Base-by-base conservation (phyloP, 225 moss, liverwort and hornwort species). In the Ulota crispa region DNA sequence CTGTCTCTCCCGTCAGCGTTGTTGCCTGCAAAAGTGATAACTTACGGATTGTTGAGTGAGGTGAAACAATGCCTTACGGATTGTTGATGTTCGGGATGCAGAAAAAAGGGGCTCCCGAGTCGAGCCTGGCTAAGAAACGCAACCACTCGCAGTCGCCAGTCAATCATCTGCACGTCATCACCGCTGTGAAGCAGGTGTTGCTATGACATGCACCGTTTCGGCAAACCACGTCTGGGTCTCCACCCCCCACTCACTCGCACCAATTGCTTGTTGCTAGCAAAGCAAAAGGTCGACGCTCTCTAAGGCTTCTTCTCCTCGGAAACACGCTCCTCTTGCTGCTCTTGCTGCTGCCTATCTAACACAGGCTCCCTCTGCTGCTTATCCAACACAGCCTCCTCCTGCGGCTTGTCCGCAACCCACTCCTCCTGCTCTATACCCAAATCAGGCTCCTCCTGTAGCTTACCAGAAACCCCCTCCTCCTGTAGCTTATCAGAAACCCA, bases 181-280 rank as follows among this genome's bases (percentile, higher is more conserved):
- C 87, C 59, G 87, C 87, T 75, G 81, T 20, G 81, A 81, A 81
- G 84, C 84, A 78, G 78, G 84, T 73, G 78, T 78, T 55, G 21
- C 69, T 70, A 84, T 70, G 32, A 81, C 81, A 70, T 81, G 78
- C 26, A 69, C 39, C 39, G 78, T 30, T 70, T 72, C 86, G 67
- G 53, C 83, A 80, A 39, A 86, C 83, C 72, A 62, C 83, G 55
- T 54, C 20, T 54, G 61, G 31, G n/a, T 24, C 52, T 31, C 73
- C 73, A 16, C 15, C 50, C 16, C 50, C 18, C 50, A 50, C 50
- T 68, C 73, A 7, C 21, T 69, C 76, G 50, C 69, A 28, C 60
- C 63, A n/a, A 78, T 78, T 81, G 77, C 73, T 81, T 76, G 68
- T 55, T 34, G 72, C 53, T 60, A 80, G 72, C 59, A 47, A 81